A percentile compares a stretch with the other conserved stretches of the same genome.
Evolutionary conservation across 2,329 filamentous ascomycete species (phyloP).

Genomic region (Cadophora malorum): DNA sequence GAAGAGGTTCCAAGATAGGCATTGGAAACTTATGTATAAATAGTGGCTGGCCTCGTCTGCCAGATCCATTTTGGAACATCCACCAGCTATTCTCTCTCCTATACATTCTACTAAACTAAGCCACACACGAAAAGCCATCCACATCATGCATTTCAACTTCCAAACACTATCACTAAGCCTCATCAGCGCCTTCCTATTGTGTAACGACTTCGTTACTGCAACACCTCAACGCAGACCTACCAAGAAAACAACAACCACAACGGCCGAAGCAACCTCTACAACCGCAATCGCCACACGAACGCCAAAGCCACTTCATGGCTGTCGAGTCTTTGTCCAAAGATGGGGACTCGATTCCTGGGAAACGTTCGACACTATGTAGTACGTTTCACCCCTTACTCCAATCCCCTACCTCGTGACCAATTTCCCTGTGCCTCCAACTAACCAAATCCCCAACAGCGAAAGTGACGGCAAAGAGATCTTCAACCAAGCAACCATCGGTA

Average conservation of each 20-base stretch:
- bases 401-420: neutral
- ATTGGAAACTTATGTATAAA: neutral
- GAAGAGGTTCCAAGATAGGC: neutral
- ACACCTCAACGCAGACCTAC: neutral
- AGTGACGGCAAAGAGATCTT: conserved; percentile 3
- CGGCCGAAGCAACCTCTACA: neutral
- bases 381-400: neutral
- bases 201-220: neutral
- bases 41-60: neutral
- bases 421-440: neutral
- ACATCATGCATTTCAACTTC: neutral
- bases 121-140: neutral
- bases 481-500: conserved; percentile 10
- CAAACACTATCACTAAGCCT: neutral
- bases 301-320: conserved; percentile 11
- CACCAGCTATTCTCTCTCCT: neutral
- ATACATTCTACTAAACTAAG: neutral
- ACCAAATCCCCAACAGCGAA: neutral
- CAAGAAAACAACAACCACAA: conserved; percentile 7
- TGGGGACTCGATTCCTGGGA: conserved; percentile 19
- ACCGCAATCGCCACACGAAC: neutral
- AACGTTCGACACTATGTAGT: conserved; percentile 18
- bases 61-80: neutral
- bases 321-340: conserved; percentile 19
- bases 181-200: neutral